Percentiles rank a stretch among this genome's conserved stretches.
Evolutionary conservation across 345 rosid species (phyloP).

Genomic region (Anastatica hierochuntica): DNA sequence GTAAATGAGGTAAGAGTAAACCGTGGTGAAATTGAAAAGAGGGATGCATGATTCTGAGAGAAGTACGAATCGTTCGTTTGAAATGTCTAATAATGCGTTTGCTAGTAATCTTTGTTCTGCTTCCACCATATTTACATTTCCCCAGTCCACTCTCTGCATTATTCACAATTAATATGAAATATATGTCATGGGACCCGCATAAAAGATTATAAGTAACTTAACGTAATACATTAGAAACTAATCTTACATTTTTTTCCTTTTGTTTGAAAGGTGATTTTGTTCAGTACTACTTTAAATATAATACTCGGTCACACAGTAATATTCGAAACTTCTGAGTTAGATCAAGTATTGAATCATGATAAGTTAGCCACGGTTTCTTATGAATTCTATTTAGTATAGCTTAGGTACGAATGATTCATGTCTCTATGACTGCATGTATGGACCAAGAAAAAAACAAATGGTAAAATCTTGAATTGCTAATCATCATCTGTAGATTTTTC

Average conservation of each 20-base stretch:
- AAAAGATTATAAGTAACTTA: neutral
- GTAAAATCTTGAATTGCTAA: no score
- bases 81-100: slow-evolving; percentile 58
- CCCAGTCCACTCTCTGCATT: slow-evolving; percentile 68
- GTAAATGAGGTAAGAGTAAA: slow-evolving; percentile 49
- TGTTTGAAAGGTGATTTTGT: no score
- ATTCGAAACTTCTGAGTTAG: neutral
- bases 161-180: neutral
- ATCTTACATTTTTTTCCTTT: no score
- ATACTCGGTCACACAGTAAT: no score
- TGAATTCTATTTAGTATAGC: neutral
- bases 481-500: neutral
- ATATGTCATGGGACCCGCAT: neutral
- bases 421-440: neutral
- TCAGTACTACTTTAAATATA: no score
- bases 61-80: slow-evolving; percentile 65
- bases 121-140: slow-evolving; percentile 67
- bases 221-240: no score
- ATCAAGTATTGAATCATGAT: neutral
- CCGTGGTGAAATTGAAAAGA: slow-evolving; percentile 58
- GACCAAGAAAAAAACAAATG: slow-evolving; percentile 10
- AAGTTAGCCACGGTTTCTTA: neutral
- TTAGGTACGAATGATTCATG: no score
- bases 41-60: slow-evolving; percentile 87
- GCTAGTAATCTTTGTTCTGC: slow-evolving; percentile 78